A percentile compares a stretch with the other conserved stretches of the same genome.
Conservation (phyloP, 768 basidiomycete genomes). For the Suillus weaverae region DNA sequence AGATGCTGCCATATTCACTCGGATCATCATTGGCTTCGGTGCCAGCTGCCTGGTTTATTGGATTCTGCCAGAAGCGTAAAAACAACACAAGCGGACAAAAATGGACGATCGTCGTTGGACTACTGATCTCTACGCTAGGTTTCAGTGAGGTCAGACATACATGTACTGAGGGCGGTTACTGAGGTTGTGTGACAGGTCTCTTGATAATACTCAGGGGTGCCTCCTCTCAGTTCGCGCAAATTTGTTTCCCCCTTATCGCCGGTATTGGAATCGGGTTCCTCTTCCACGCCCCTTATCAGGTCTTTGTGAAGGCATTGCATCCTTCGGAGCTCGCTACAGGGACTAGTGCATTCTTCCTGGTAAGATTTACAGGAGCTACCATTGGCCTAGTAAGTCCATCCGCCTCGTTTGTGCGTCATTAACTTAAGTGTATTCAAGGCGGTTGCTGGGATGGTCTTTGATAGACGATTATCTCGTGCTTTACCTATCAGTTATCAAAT, state of each 20-base stretch:
- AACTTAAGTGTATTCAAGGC: conserved; percentile 45
- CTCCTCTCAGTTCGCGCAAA: conserved; percentile 46
- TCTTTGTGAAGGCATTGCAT: conserved; percentile 67
- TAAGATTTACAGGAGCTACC: conserved; percentile 84
- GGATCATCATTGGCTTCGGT: conserved; percentile 84
- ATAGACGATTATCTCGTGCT: conserved; percentile 47
- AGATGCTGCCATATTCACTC: conserved; percentile 80
- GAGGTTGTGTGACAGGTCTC: conserved; percentile 49
- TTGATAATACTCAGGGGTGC: conserved; percentile 60
- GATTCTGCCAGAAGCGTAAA: conserved; percentile 57
- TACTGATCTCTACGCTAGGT: conserved; percentile 65
- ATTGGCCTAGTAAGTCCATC: conserved; percentile 63
- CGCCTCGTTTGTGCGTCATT: conserved; percentile 3
- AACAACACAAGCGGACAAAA: conserved; percentile 65
- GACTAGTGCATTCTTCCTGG: conserved; percentile 85
- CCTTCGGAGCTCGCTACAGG: conserved; percentile 71
- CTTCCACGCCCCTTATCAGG: conserved; percentile 84
- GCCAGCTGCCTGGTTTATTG: conserved; percentile 84
- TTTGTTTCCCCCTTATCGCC: conserved; percentile 64
- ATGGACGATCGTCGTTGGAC: conserved; percentile 59
- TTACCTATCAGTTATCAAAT: conserved; percentile 51
- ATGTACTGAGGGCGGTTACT: conserved; percentile 5
- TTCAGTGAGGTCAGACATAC: conserved; percentile 54
- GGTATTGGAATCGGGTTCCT: conserved; percentile 82
- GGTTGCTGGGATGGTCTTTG: conserved; percentile 73